phyloP scores from a whole-genome alignment of 2,329 filamentous ascomycete species.

The Penicillium sp. region DNA sequence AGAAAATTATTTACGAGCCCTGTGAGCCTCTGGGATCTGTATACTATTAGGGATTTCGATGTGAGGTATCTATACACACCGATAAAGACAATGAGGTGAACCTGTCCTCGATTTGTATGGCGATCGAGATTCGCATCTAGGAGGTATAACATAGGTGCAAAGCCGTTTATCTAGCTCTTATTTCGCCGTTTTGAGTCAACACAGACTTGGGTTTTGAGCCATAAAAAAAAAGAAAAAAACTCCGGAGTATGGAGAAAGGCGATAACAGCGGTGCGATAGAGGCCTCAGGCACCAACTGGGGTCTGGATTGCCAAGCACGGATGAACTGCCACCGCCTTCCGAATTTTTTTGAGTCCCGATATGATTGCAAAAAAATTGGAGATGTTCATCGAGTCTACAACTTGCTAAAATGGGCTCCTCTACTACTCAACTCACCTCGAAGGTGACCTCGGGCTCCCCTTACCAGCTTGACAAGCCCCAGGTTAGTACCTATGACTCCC shows the following conservation, averaged over 20 bases:
- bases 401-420: conserved; percentile 42
- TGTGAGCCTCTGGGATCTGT: not conserved
- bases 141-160: not conserved
- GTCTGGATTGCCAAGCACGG: conserved; percentile 29
- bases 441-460: conserved; percentile 44
- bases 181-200: too few relatives aligned
- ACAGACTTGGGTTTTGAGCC: not conserved
- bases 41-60: not conserved
- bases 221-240: too few relatives aligned
- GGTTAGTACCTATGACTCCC: conserved; percentile 31
- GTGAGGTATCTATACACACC: not conserved
- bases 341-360: conserved; percentile 38
- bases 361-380: conserved; percentile 32
- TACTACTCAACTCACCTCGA: conserved; percentile 41
- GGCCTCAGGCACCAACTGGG: conserved; percentile 20
- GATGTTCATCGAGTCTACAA: conserved; percentile 23
- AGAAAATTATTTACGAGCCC: not conserved
- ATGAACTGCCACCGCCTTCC: conserved; percentile 40
- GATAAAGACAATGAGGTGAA: not conserved
- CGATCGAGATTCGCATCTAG: not conserved
- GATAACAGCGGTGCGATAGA: not conserved
- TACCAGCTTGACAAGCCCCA: conserved; percentile 51
- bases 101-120: not conserved
- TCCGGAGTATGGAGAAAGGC: not conserved
- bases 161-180: too few relatives aligned